These are phyloP conservation scores for Raffaelea deltoideospora DNA, from an alignment of 2,329 filamentous ascomycete species.

Conservation along the genomic window DNA sequence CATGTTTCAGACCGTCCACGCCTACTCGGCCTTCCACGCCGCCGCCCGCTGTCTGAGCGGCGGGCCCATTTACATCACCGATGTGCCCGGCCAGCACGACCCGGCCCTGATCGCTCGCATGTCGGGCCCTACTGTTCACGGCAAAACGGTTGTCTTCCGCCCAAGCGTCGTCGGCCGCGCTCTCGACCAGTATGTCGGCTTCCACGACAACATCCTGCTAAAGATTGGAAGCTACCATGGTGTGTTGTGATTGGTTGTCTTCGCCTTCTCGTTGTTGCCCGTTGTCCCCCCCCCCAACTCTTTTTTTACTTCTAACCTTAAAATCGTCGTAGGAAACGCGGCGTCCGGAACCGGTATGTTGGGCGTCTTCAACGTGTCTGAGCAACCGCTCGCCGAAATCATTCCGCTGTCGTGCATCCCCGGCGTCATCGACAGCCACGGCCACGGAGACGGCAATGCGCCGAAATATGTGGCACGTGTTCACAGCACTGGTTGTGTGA, in stretches of 20 bases:
- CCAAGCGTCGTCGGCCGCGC: slow-evolving; percentile 61
- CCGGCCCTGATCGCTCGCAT: slow-evolving; percentile 63
- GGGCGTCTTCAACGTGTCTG: slow-evolving; percentile 70
- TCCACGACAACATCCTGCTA: slow-evolving; percentile 57
- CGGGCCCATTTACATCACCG: slow-evolving; percentile 89
- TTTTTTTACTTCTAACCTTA: too few species aligned
- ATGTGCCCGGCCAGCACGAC: slow-evolving; percentile 71
- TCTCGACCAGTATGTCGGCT: slow-evolving; percentile 58
- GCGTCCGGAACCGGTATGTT: slow-evolving; percentile 55
- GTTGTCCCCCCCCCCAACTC: too few species aligned
- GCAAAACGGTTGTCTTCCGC: slow-evolving; percentile 65
- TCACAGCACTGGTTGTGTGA: slow-evolving; percentile 52
- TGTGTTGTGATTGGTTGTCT: too few species aligned
- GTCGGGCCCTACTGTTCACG: slow-evolving; percentile 56
- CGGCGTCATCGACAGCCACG: slow-evolving; percentile 37
- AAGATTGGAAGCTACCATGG: slow-evolving; percentile 71
- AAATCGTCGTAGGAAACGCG: too few species aligned
- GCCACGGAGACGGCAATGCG: neutral
- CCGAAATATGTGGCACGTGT: slow-evolving; percentile 57
- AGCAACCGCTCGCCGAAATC: slow-evolving; percentile 48
- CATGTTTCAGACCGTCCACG: slow-evolving; percentile 51
- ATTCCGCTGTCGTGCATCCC: slow-evolving; percentile 59
- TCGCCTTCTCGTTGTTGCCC: neutral
- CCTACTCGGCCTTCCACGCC: slow-evolving; percentile 71
- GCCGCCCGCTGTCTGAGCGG: slow-evolving; percentile 81